Conservation (phyloP, 805 yeast genomes). For the Torulaspora gathmanii region DNA sequence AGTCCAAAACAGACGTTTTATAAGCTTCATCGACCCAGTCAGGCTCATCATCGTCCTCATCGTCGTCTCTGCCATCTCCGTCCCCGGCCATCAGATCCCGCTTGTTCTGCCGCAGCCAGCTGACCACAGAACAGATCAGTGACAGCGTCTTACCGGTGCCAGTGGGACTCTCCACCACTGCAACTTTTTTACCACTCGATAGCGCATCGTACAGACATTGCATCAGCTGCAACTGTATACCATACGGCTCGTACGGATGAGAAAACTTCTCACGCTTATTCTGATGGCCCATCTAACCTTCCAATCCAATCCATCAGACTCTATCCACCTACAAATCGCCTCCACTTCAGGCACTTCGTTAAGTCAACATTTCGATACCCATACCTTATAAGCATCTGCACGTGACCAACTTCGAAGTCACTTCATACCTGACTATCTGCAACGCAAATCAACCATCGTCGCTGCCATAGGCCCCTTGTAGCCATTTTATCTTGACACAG, state of each 20-base stretch:
- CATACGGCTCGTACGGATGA: slow-evolving; percentile 82
- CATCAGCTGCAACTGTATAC: slow-evolving; percentile 76
- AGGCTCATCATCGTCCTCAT: slow-evolving; percentile 54
- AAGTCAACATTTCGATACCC: no score
- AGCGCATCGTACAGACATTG: slow-evolving; percentile 62
- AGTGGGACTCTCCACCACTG: slow-evolving; percentile 87
- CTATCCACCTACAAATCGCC: not conserved
- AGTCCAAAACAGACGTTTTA: slow-evolving; percentile 25
- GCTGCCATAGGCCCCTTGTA: not conserved
- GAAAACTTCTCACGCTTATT: slow-evolving; percentile 35
- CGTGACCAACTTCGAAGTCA: not conserved
- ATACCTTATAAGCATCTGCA: no score
- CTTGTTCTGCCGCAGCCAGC: slow-evolving; percentile 67
- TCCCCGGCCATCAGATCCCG: slow-evolving; percentile 13
- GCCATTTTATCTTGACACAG: not conserved
- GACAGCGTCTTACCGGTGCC: slow-evolving; percentile 93
- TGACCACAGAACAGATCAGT: slow-evolving; percentile 74
- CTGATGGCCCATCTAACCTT: not conserved
- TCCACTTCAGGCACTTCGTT: not conserved
- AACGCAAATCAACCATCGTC: not conserved
- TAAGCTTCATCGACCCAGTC: slow-evolving; percentile 57
- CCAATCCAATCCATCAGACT: not conserved
- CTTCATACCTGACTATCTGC: not conserved
- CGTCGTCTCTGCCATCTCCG: slow-evolving; percentile 11
- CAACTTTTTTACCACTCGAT: slow-evolving; percentile 49